Base-by-base conservation (phyloP, 768 basidiomycete genomes). In the Gyrodon lividus region DNA sequence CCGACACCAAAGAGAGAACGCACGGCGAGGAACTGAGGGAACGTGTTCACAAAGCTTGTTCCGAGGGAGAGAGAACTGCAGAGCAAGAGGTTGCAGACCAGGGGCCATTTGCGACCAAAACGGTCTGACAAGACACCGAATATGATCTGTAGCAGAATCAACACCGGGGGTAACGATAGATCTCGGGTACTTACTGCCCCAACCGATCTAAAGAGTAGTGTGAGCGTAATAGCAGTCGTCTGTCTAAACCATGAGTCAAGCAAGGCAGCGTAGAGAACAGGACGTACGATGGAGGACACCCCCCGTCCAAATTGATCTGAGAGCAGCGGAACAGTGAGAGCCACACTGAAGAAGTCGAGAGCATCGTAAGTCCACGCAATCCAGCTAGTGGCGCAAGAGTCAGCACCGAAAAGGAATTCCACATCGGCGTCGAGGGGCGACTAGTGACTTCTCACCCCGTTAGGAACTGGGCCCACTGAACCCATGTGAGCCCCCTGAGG, bases 91-190 rank as follows among this genome's bases (percentile, higher is more conserved):
- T 93, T 94, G 57, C 60, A 56, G 26, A 96, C 83, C 4, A 95
- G 76, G 3, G 93, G 93, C 93, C 93, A 98, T 76, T 95, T 96
- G 24, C 95, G 81, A 4, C 95, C 95, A 66, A 76, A 96, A 4
- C 95, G 82, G 66, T 97, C 95, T 2, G 88, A 89, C 17, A 87
- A 59, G 40, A 93, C 66, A 42, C 92, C 93, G 58, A 96, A 94
- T 57, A 93, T 72, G 44, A 92, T 50, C 72, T 72, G 14, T 7
- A 37, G 17, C 14, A 34, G n/a, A 20, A 37, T 46, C 14, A 57
- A n/a, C 22, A n/a, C 12, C 31, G 13, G 5, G 31, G 0, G 31
- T 9, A 20, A 30, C 20, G 38, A 43, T 22, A 17, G 46, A 20
- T 2, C 4, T 5, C 34, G 22, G 43, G 52, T 41, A 58, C 77